Evolutionary conservation across 345 rosid genomes (phyloP).

Genomic region (Ceriops zippeliana): DNA sequence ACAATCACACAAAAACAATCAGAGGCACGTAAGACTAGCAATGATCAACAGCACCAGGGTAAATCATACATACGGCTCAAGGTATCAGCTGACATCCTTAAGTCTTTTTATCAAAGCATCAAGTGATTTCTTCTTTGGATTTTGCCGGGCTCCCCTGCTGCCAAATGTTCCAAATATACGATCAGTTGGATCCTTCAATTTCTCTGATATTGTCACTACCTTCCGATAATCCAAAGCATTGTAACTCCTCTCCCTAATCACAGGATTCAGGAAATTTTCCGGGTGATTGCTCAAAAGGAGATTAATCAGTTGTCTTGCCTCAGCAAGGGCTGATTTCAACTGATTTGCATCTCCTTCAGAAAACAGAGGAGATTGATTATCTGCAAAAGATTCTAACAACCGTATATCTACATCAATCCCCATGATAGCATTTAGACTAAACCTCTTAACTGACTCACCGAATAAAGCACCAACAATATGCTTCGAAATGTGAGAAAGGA

Average conservation of each 20-base stretch:
- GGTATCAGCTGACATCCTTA: constrained; percentile 72
- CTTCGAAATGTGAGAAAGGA: constrained; percentile 84
- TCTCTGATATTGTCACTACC: constrained; percentile 75
- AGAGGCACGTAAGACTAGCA: constrained; percentile 23
- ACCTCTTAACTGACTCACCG: constrained; percentile 80
- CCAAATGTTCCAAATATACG: constrained; percentile 90
- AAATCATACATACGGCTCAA: constrained; percentile 26
- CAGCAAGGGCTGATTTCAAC: constrained; percentile 74
- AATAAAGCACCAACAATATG: constrained; percentile 58
- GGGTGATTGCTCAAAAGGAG: constrained; percentile 87
- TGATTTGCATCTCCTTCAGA: constrained; percentile 73
- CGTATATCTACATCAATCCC: constrained; percentile 81
- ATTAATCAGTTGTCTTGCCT: constrained; percentile 75
- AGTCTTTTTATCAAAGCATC: constrained; percentile 85
- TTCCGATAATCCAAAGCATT: constrained; percentile 71
- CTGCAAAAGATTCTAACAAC: constrained; percentile 81
- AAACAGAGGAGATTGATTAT: constrained; percentile 59
- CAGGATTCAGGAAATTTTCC: constrained; percentile 79
- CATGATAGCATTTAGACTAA: constrained; percentile 70
- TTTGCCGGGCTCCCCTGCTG: constrained; percentile 76
- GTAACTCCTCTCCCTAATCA: constrained; percentile 87
- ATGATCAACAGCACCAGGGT: constrained; percentile 8
- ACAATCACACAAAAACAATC: constrained; percentile 25
- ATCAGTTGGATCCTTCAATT: constrained; percentile 84
- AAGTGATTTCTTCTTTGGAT: constrained; percentile 89